phyloP scores from a whole-genome alignment of 306 rosid genomes.

The Abrus precatorius region DNA sequence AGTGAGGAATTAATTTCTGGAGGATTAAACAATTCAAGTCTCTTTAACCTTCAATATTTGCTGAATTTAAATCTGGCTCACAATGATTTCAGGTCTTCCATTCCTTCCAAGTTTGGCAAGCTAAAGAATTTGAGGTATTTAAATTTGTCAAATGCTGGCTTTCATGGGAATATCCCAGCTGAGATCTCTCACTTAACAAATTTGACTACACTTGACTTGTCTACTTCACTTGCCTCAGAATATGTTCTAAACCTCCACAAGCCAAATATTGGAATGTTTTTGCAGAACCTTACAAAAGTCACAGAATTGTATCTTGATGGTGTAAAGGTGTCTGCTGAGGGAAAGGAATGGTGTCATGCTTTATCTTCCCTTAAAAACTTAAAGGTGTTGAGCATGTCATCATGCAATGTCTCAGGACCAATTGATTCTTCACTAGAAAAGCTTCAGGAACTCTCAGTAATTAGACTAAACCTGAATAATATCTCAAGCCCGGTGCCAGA shows the following conservation, averaged over 20 bases:
- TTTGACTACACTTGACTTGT: conserved; percentile 42
- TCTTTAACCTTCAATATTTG: conserved; percentile 46
- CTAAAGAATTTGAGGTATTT: conserved; percentile 38
- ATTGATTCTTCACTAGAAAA: conserved; percentile 45
- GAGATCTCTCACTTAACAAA: conserved; percentile 50
- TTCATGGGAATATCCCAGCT: conserved; percentile 44
- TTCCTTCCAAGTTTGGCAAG: conserved; percentile 43
- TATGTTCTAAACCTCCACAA: conserved; percentile 36
- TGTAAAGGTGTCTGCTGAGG: conserved; percentile 46
- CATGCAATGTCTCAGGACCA: conserved; percentile 48
- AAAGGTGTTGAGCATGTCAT: conserved; percentile 44
- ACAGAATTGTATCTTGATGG: conserved; percentile 55
- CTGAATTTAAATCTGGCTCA: conserved; percentile 44
- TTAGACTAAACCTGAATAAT: conserved; percentile 33
- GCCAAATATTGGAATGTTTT: conserved; percentile 26
- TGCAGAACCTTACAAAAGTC: conserved; percentile 50
- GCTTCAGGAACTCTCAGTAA: not conserved
- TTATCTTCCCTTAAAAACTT: conserved; percentile 35
- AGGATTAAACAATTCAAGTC: conserved; percentile 46
- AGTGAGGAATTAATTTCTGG: conserved; percentile 42
- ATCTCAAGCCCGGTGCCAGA: conserved; percentile 41
- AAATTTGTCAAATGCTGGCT: conserved; percentile 48
- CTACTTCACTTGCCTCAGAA: not conserved
- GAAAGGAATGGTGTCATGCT: conserved; percentile 55
- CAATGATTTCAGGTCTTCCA: conserved; percentile 4